Evolutionary conservation across 2,329 filamentous ascomycete genomes (phyloP), one percentile per base, ranked within the genome.

Genomic region (Acrocalymma vagum): DNA sequence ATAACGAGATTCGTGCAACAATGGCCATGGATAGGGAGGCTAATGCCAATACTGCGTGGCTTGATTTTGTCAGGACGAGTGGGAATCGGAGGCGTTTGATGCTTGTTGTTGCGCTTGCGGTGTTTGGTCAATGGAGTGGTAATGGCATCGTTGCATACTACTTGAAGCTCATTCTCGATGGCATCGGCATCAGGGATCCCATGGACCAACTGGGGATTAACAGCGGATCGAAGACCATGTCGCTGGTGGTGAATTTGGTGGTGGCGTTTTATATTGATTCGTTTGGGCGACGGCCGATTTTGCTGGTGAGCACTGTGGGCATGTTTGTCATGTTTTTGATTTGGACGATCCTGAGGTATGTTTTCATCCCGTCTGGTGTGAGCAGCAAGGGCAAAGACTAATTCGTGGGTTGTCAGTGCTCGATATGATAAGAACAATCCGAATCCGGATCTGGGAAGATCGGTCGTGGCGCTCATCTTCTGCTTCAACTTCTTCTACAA

Each of bases 301-400:
- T 72, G 56, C 55, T 78, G 5, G 48, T 66, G 17, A 71, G 71
- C 6, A 70, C 68, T 9, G 53, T 55, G 6, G 73, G 74, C 18
- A 78, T 77, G 69, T 49, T 76, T 6, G 48, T 67, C 23, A 60
- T 63, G 1, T 77, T 74, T 50, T 64, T 73, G 28, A 54, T 74
- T 38, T 69, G 71, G 54, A 76, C 73, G 0, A 70, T 72, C 10
- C n/a, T n/a, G n/a, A n/a, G n/a, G n/a, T n/a, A n/a, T n/a, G n/a
- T n/a, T n/a, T n/a, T n/a, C n/a, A n/a, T n/a, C n/a, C n/a, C n/a
- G n/a, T n/a, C n/a, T n/a, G n/a, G n/a, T n/a, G n/a, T n/a, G n/a
- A n/a, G n/a, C n/a, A n/a, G n/a, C n/a, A n/a, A n/a, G n/a, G n/a
- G n/a, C n/a, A n/a, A n/a, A n/a, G n/a, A n/a, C n/a, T n/a, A n/a